phyloP scores from a whole-genome alignment of 2,329 filamentous ascomycete genomes.

The Nannizziopsis arthrosporioides region DNA sequence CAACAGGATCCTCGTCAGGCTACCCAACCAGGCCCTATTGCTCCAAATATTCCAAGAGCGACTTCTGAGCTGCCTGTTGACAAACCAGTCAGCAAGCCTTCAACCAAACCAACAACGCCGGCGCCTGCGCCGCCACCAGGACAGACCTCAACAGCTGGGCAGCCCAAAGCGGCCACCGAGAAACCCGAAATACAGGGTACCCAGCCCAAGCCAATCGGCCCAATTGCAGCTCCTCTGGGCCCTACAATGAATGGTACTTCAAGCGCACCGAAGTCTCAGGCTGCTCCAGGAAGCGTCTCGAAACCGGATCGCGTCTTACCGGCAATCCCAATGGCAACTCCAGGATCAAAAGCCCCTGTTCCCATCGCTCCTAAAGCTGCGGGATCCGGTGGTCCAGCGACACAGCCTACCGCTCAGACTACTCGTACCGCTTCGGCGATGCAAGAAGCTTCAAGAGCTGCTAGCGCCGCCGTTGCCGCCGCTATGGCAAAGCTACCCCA shows the following conservation, averaged over 20 bases:
- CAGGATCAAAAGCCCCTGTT: conserved; percentile 24
- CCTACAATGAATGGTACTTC: conserved; percentile 7
- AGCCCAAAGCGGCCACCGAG: conserved; percentile 20
- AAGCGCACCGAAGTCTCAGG: conserved; percentile 7
- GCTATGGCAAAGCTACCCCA: conserved; percentile 42
- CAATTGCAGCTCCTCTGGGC: conserved; percentile 17
- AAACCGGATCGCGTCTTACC: conserved; percentile 35
- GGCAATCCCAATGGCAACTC: conserved; percentile 35
- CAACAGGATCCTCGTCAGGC: conserved; percentile 21
- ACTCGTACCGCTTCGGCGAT: conserved; percentile 21
- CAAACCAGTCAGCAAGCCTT: conserved; percentile 27
- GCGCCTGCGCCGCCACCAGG: conserved; percentile 17
- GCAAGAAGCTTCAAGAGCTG: conserved; percentile 38
- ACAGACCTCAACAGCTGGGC: conserved; percentile 16
- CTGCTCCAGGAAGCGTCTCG: conserved; percentile 21
- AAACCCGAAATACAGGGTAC: conserved; percentile 21
- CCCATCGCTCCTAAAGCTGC: conserved; percentile 23
- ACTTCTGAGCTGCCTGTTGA: conserved; percentile 37
- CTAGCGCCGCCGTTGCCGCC: conserved; percentile 40
- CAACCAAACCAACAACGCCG: conserved; percentile 26
- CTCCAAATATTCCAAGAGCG: conserved; percentile 23
- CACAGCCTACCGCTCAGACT: conserved; percentile 23
- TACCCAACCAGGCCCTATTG: conserved; percentile 18
- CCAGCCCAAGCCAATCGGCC: conserved; percentile 17
- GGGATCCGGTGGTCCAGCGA: conserved; percentile 20